phyloP scores from a whole-genome alignment of 139 green algal genomes.

The Microglena sp. region DNA sequence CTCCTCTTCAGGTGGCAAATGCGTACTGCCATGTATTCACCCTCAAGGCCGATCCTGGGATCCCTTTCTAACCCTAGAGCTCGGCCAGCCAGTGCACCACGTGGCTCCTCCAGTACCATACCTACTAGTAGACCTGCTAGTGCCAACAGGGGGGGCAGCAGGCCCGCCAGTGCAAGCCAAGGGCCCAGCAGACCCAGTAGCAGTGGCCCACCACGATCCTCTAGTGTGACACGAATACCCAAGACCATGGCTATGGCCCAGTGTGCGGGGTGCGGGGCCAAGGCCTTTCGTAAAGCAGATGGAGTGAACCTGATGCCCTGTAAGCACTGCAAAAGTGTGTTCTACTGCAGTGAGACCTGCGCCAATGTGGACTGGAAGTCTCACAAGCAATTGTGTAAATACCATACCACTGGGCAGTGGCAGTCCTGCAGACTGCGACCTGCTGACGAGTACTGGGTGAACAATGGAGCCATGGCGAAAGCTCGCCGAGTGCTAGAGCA shows the following conservation, averaged over 20 bases:
- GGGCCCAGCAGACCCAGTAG: no score
- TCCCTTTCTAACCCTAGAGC: no score
- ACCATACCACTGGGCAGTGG: not conserved
- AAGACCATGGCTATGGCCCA: slow-evolving; percentile 6
- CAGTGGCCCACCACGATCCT: no score
- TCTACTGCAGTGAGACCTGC: slow-evolving; percentile 11
- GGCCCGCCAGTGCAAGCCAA: no score
- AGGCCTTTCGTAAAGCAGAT: slow-evolving; percentile 6
- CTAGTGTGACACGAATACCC: no score
- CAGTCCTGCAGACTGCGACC: not conserved
- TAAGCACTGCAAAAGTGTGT: slow-evolving; percentile 1
- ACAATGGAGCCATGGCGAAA: slow-evolving; percentile 6
- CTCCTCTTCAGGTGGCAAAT: no score
- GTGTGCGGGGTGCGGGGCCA: slow-evolving; percentile 10
- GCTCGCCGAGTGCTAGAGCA: not conserved
- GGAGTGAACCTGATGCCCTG: slow-evolving; percentile 4
- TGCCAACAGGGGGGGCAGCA: no score
- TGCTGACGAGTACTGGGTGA: slow-evolving; percentile 13
- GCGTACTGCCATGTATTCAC: no score
- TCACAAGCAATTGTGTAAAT: slow-evolving; percentile 14
- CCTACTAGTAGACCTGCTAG: no score
- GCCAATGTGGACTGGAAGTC: slow-evolving; percentile 5
- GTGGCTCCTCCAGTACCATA: no score
- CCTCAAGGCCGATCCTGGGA: no score
- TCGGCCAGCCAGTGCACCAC: no score